Base-by-base conservation (phyloP, 345 rosid genomes). In the Clausena lansium region DNA sequence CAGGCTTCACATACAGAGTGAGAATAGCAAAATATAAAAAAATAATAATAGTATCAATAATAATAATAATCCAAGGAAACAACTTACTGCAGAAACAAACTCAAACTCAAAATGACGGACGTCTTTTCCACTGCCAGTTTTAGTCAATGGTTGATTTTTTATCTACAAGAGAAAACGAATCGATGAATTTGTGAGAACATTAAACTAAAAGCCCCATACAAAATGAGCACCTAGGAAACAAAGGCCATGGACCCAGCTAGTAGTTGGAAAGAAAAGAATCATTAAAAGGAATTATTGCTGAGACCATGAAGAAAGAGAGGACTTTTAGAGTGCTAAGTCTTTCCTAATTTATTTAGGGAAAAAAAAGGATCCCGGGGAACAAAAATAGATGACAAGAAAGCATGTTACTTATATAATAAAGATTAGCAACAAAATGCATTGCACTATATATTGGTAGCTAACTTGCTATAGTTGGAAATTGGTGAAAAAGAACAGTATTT, bases 61-160 rank as follows among this genome's bases (percentile, higher is more conserved):
- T 3, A 11, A 41, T 11, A 41, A 45, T 14, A 13, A 45, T 11
- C 5, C 50, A 11, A 45, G 17, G 5, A 74, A 81, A 80, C 58
- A 75, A 85, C 95, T 89, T 82, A 94, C 99, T 10, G 85, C 50
- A 66, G 95, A 87, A 84, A 80, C 83, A 85, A 85, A 94, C 41
- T 96, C 94, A 82, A 96, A 92, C 82, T 94, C 99, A 50, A 96
- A 91, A 85, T 92, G 98, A 54, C 87, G 94, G 74, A 96, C 98
- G 85, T 92, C 98, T 84, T 90, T 96, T 77, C 89, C 91, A 71
- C 86, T 76, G 69, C 84, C 91, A 71, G 61, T 80, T 73, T 82
- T 89, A 70, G 94, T 85, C 91, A 94, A 84, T 33, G 80, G 83
- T 70, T 84, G 82, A 77, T 90, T 96, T 78, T 84, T 89, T 39